Percentiles rank a stretch among this genome's conserved stretches.
These are phyloP conservation scores for Hortiboletus campestris DNA, from an alignment of 768 basidiomycete genomes.

Conservation along the genomic window DNA sequence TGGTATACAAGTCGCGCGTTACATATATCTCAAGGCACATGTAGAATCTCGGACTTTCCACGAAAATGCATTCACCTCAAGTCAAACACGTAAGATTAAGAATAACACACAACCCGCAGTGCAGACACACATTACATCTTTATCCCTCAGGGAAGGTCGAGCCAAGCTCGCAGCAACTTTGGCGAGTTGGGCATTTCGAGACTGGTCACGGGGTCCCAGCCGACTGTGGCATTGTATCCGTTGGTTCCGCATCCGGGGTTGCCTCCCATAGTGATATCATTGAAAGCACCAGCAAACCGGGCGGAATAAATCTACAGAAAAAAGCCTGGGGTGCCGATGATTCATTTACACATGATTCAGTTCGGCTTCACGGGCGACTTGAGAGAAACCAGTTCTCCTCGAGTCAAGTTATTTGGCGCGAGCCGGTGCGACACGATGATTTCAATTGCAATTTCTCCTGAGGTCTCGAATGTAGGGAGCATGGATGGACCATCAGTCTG, in stretches of 20 bases:
- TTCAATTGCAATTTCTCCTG: slow-evolving; percentile 64
- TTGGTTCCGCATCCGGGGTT: slow-evolving; percentile 30
- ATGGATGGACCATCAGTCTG: slow-evolving; percentile 78
- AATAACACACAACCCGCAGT: background rate
- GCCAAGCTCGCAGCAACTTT: slow-evolving; percentile 45
- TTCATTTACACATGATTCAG: slow-evolving; percentile 78
- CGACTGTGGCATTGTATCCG: slow-evolving; percentile 25
- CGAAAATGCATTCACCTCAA: background rate
- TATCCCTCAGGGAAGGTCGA: slow-evolving; percentile 34
- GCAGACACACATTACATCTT: background rate
- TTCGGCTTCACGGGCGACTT: slow-evolving; percentile 67
- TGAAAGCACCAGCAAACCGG: slow-evolving; percentile 14
- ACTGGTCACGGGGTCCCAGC: slow-evolving; percentile 36
- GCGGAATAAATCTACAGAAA: slow-evolving; percentile 22
- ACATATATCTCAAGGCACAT: background rate
- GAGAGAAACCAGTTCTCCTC: slow-evolving; percentile 78
- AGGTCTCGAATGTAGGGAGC: slow-evolving; percentile 67
- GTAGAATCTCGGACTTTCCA: background rate
- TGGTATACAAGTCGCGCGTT: background rate
- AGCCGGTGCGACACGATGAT: slow-evolving; percentile 54
- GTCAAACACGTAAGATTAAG: background rate
- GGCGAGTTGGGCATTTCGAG: slow-evolving; percentile 41
- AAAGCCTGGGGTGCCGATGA: slow-evolving; percentile 90
- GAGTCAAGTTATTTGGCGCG: slow-evolving; percentile 47
- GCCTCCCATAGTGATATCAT: slow-evolving; percentile 17